These are phyloP conservation scores for Albatrellus sp. DNA, from an alignment of 1,284 basidiomycete genomes.

Conservation along the genomic window DNA sequence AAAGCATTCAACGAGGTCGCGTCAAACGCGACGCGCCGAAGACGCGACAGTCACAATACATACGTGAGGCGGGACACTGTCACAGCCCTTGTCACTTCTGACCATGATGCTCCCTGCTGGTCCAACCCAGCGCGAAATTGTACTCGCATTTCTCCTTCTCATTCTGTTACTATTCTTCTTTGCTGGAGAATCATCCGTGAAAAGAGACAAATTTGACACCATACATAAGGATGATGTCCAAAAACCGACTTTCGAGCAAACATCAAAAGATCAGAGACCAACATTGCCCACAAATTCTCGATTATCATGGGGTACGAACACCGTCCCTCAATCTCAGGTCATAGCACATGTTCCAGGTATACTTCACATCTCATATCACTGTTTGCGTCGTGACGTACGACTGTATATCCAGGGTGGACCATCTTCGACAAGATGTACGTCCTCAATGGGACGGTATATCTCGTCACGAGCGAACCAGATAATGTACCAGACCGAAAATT, in stretches of 20 bases:
- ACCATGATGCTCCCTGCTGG: neutral
- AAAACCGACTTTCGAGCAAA: slow-evolving; percentile 13
- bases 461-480: slow-evolving; percentile 49
- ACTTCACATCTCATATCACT: slow-evolving; percentile 3
- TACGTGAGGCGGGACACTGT: no score
- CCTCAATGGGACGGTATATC: slow-evolving; percentile 64
- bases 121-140: slow-evolving; percentile 31
- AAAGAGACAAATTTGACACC: neutral
- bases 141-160: slow-evolving; percentile 35
- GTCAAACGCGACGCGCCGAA: no score
- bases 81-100: no score
- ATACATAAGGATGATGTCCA: slow-evolving; percentile 8
- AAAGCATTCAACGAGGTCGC: no score
- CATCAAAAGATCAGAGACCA: slow-evolving; percentile 15
- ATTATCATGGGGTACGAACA: slow-evolving; percentile 20
- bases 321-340: slow-evolving; percentile 44
- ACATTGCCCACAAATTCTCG: slow-evolving; percentile 11
- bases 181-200: slow-evolving; percentile 9
- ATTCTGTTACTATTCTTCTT: slow-evolving; percentile 30
- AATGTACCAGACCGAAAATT: slow-evolving; percentile 38
- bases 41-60: no score
- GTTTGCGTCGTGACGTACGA: neutral
- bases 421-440: slow-evolving; percentile 72
- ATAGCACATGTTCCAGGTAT: slow-evolving; percentile 53
- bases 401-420: slow-evolving; percentile 55